Percentiles rank a stretch among this genome's conserved stretches.
phyloP scores from a whole-genome alignment of 2,329 filamentous ascomycete species.

The Ceratocystis diversiconidia region DNA sequence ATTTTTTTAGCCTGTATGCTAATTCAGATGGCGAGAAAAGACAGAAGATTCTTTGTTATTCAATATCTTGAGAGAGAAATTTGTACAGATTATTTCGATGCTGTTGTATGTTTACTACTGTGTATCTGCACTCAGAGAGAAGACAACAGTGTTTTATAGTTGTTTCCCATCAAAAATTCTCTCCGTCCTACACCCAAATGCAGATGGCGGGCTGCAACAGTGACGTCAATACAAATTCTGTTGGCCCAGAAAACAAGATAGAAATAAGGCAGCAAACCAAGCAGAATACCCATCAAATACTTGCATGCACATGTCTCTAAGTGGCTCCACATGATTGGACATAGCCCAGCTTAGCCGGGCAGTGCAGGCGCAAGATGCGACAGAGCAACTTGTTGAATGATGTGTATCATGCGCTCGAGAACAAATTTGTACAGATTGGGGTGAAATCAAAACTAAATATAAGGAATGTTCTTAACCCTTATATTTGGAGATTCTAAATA shows the following conservation, averaged over 20 bases:
- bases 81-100: neutral
- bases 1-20: too few species aligned
- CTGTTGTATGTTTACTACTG: neutral
- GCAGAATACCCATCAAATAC: neutral
- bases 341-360: neutral
- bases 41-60: too few species aligned
- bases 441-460: too few species aligned
- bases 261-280: neutral
- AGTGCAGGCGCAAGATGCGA: neutral
- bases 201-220: neutral
- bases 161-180: neutral
- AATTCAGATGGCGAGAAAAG: too few species aligned
- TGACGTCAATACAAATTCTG: neutral
- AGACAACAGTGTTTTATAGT: neutral
- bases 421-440: too few species aligned
- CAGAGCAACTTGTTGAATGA: too few species aligned
- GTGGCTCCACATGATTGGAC: neutral
- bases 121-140: neutral
- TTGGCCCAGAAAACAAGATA: neutral
- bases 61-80: neutral
- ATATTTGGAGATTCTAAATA: fast-evolving
- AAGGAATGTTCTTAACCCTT: neutral
- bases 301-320: neutral
- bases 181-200: neutral
- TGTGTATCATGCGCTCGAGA: too few species aligned